Evolutionary conservation across 2,329 filamentous ascomycete genomes (phyloP).

Genomic region (Arthrobotrys sphaeroides): DNA sequence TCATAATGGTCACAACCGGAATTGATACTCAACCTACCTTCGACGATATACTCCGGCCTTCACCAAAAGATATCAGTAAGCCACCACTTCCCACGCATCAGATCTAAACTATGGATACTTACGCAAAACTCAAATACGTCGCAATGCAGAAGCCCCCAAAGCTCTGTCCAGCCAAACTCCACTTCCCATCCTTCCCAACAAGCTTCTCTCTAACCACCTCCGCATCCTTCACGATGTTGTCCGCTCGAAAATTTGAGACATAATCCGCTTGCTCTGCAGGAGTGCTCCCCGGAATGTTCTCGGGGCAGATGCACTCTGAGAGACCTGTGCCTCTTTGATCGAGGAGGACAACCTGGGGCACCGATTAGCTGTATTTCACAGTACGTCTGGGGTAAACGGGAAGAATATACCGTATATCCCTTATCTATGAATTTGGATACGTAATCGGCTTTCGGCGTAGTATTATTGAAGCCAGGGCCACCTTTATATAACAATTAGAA

Average conservation of each 20-base stretch:
- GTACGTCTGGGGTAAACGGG: not conserved
- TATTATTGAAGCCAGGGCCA: slow-evolving; percentile 41
- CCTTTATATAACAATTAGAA: slow-evolving; percentile 10
- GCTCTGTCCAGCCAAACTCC: slow-evolving; percentile 88
- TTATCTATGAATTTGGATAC: slow-evolving; percentile 39
- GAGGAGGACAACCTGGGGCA: slow-evolving; percentile 72
- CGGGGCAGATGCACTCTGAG: slow-evolving; percentile 79
- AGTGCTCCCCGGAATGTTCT: slow-evolving; percentile 73
- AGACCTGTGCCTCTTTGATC: slow-evolving; percentile 91
- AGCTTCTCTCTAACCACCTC: slow-evolving; percentile 83
- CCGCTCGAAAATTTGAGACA: slow-evolving; percentile 83
- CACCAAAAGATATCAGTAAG: not conserved
- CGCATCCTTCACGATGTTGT: slow-evolving; percentile 85
- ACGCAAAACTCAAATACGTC: slow-evolving; percentile 82
- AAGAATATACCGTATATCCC: slow-evolving; percentile 23
- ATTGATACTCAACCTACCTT: slow-evolving; percentile 13
- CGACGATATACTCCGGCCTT: slow-evolving; percentile 39
- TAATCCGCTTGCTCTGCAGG: slow-evolving; percentile 78
- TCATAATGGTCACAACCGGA: not conserved
- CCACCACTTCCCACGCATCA: not conserved
- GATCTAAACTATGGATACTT: slow-evolving; percentile 58
- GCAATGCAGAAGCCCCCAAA: slow-evolving; percentile 89
- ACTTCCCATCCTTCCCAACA: slow-evolving; percentile 72
- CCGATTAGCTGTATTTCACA: not conserved
- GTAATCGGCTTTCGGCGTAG: slow-evolving; percentile 26